Base-by-base conservation (phyloP, 768 basidiomycete species). In the Tulasnella sp. region DNA sequence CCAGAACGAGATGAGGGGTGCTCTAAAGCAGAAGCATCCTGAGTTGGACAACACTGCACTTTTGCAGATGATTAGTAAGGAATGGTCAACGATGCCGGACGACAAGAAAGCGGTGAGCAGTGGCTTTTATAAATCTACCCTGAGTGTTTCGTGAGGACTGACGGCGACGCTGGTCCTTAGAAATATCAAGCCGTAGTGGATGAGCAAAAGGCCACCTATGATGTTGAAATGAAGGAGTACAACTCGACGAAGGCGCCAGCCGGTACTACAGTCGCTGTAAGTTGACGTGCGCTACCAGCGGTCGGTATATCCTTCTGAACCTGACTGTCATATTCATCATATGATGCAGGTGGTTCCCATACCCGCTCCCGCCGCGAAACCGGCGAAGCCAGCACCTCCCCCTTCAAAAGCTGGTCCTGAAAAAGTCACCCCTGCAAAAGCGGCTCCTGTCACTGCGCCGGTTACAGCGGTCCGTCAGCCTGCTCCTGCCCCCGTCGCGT, bases 1-100 rank as follows among this genome's bases (percentile, higher is more conserved):
- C 78, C 95, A 97, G 74, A 96, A 95, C 69, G 86, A 88, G 13
- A 78, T 92, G 56, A 85, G 92, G 69, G 80, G 80, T 61, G 76
- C 80, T 60, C 76, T 94, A 65, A 83, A 85, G 74, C 75, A 76
- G 41, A 71, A 77, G 65, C 73, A 86, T 69, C 85, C 88, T 9
- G 71, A 74, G 8, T 70, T 91, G 60, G 71, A 78, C 38, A 84
- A 96, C 68, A 69, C 78, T 41, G 91, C 94, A 58, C 72, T 96
- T 38, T 73, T 96, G 66, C 68, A 69, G 32, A 68, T 85, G 65
- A 88, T 96, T 64, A 77, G 45, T 7, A 59, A 38, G n/a, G 32
- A 19, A 15, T 59, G 58, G 58, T 26, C 34, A 21, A 50, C 45
- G 29, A 29, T 59, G 29, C 45, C 48, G 32, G 45, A 44, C 19